Conservation (phyloP, 2,329 filamentous ascomycete genomes). For the Aplosporella prunicola region DNA sequence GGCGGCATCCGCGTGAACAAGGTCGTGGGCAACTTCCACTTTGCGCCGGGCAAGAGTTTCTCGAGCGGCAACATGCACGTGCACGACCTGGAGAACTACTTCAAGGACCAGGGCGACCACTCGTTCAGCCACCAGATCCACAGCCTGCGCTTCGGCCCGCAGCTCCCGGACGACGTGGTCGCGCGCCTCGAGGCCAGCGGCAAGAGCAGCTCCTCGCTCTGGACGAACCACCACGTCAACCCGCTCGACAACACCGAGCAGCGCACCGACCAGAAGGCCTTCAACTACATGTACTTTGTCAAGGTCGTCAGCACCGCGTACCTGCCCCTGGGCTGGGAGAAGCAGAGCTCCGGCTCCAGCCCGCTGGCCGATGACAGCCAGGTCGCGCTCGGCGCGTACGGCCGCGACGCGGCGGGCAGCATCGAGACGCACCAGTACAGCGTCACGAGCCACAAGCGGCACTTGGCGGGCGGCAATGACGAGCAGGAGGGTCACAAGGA, state of each 20-base stretch:
- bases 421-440: conserved; percentile 98
- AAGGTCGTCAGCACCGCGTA: conserved; percentile 97
- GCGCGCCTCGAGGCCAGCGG: conserved; percentile 48
- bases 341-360: conserved; percentile 28
- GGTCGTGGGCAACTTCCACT: conserved; percentile 96
- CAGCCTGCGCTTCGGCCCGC: conserved; percentile 82
- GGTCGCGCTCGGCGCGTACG: conserved; percentile 29
- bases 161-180: conserved; percentile 63
- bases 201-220: conserved; percentile 45
- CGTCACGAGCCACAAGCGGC: conserved; percentile 92
- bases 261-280: conserved; percentile 69
- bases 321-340: conserved; percentile 81
- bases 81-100: conserved; percentile 94
- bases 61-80: conserved; percentile 95
- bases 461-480: conserved; percentile 73
- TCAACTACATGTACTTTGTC: conserved; percentile 98
- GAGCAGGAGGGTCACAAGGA: conserved; percentile 83
- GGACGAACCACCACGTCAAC: conserved; percentile 87
- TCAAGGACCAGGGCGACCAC: conserved; percentile 64
- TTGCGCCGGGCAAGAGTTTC: conserved; percentile 92
- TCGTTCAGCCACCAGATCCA: conserved; percentile 87
- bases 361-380: conserved; percentile 21
- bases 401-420: conserved; percentile 62
- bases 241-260: conserved; percentile 77
- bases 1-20: conserved; percentile 93